Evolutionary conservation across 1,139 yeast species (phyloP).

Genomic region (Tardiomyces depauwii): DNA sequence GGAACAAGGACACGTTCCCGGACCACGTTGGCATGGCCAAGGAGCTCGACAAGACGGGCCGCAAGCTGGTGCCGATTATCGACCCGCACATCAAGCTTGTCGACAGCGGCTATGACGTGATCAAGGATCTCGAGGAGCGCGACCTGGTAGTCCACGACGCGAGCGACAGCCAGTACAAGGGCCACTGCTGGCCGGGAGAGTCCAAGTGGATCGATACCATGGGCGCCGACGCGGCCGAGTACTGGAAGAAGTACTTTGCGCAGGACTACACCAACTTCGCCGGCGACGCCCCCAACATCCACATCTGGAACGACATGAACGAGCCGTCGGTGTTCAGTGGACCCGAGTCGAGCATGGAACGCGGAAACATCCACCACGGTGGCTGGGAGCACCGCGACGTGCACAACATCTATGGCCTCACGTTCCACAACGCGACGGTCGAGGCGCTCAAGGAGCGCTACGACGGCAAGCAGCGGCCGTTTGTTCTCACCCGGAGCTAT

Average conservation of each 20-base stretch:
- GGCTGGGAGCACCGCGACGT: slow-evolving; percentile 85
- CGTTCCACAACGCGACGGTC: slow-evolving; percentile 72
- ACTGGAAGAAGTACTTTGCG: slow-evolving; percentile 46
- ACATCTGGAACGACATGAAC: slow-evolving; percentile 97
- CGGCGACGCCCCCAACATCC: slow-evolving; percentile 49
- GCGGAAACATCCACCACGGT: slow-evolving; percentile 66
- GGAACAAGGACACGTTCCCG: slow-evolving; percentile 71
- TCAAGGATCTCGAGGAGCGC: slow-evolving; percentile 37
- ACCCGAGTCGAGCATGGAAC: slow-evolving; percentile 85
- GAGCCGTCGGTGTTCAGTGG: slow-evolving; percentile 95
- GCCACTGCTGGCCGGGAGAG: slow-evolving; percentile 99
- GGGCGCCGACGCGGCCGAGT: slow-evolving; percentile 46
- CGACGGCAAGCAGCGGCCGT: slow-evolving; percentile 55
- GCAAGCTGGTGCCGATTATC: slow-evolving; percentile 73
- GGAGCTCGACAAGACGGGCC: slow-evolving; percentile 55
- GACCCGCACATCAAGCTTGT: slow-evolving; percentile 78
- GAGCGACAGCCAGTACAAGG: slow-evolving; percentile 46
- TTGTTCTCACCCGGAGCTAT: slow-evolving; percentile 77
- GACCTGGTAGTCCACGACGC: slow-evolving; percentile 34
- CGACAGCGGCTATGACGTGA: slow-evolving; percentile 44
- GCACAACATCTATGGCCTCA: slow-evolving; percentile 74
- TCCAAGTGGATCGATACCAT: slow-evolving; percentile 87
- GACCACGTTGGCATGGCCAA: slow-evolving; percentile 57
- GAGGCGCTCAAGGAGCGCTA: slow-evolving; percentile 48
- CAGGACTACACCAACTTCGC: slow-evolving; percentile 33